Evolutionary conservation across 2,329 filamentous ascomycete species (phyloP), one percentile per base, ranked within the genome.

Genomic region (Penicillium thymicola): DNA sequence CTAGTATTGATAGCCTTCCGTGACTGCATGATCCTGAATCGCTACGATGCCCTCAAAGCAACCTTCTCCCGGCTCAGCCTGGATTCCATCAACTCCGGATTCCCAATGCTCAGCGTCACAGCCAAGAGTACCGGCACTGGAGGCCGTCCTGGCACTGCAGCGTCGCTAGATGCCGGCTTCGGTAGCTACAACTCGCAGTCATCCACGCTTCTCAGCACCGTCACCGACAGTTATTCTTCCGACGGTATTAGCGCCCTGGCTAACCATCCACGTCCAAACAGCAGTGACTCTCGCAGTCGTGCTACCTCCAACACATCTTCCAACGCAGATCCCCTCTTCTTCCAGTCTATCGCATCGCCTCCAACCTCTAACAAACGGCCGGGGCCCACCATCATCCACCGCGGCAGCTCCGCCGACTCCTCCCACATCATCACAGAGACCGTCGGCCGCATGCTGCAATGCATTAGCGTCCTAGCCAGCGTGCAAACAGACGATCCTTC

Each of bases 371-470:
- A 47, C 23, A 68, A 72, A 52, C 66, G 67, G 11, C 69, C 71
- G 5, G 70, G 68, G 9, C 70, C 70, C 6, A 71, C 69, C 2
- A 66, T 75, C 36, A 70, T 72, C 43, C 67, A 72, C 58, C 71
- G 67, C 34, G 62, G 67, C 32, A 64, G 64, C 38, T 64, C 71
- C 8, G 59, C 71, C 5, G 78, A 79, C 57, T 75, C 73, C 67
- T 88, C 85, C 54, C 76, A 68, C 84, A 90, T 70, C 86, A 94
- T 97, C 52, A 96, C 94, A 0, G 92, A 97, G 65, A 96, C 93
- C 65, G 92, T 97, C 0, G 94, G 92, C 0, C 82, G 93, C 49
- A 96, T 99, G 90, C 79, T 99, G 61, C 94, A 99, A 77, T 99
- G 94, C 73, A 88, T 97, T 74, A 93, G 89, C 71, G 92, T 99